phyloP scores from a whole-genome alignment of 208 protist species.

The Trypanosomatidae sp. region DNA sequence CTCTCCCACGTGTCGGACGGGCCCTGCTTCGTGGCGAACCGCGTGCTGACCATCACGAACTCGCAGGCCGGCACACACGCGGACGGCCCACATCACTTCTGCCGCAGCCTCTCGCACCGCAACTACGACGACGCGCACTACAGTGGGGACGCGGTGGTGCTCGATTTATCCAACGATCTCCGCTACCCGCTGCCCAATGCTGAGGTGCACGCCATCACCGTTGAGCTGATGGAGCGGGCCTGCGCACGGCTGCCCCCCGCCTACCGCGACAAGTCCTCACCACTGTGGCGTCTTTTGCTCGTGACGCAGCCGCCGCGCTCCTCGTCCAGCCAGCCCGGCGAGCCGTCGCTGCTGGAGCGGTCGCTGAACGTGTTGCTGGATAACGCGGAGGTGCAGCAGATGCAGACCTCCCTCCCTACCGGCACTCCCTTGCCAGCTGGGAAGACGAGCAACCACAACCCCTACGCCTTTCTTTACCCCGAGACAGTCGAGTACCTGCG shows the following conservation, averaged over 20 bases:
- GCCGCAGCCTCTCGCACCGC: conserved; percentile 20
- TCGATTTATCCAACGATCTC: conserved; percentile 46
- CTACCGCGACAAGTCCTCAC: conserved; percentile 7
- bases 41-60: conserved; percentile 57
- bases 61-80: conserved; percentile 79
- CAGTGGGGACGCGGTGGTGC: conserved; percentile 53
- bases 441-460: conserved; percentile 22
- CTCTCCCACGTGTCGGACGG: conserved; percentile 29
- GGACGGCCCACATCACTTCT: conserved; percentile 72
- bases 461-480: conserved; percentile 45
- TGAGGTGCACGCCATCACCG: conserved; percentile 42
- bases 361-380: not conserved
- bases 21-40: conserved; percentile 56
- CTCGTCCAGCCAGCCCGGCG: too few species aligned
- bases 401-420: too few species aligned
- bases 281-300: conserved; percentile 53
- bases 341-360: too few species aligned
- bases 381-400: too few species aligned
- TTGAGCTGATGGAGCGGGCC: conserved; percentile 34
- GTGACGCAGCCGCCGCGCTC: too few species aligned
- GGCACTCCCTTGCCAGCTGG: not conserved
- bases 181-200: conserved; percentile 10
- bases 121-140: conserved; percentile 67
- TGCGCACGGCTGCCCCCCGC: conserved; percentile 13
- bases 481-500: conserved; percentile 45